Conservation (phyloP, 768 basidiomycete genomes). For the Lactarius deliciosus region DNA sequence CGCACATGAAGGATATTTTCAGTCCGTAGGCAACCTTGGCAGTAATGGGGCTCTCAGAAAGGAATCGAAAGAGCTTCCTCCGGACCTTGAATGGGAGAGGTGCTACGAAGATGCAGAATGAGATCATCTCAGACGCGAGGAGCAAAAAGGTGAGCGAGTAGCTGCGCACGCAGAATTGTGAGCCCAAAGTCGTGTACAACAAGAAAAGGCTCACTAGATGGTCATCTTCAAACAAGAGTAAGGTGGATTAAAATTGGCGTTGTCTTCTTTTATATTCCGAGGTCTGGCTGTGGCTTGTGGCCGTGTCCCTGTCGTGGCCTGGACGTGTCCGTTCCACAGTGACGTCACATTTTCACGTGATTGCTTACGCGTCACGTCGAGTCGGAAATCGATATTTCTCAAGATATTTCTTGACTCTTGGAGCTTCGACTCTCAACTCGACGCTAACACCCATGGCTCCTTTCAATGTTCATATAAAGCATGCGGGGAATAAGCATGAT, state of each 20-base stretch:
- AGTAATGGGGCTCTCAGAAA: constrained; percentile 64
- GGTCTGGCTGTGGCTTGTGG: neutral
- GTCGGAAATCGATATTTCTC: neutral
- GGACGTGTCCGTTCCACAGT: neutral
- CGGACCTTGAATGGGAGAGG: constrained; percentile 79
- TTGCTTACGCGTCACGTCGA: constrained; percentile 18
- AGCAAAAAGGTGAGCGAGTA: constrained; percentile 81
- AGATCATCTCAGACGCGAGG: constrained; percentile 80
- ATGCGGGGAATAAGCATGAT: constrained; percentile 77
- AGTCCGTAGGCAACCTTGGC: constrained; percentile 88
- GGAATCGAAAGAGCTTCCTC: constrained; percentile 69
- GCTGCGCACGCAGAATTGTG: constrained; percentile 39
- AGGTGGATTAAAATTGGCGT: neutral
- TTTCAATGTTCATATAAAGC: constrained; percentile 81
- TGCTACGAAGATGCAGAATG: constrained; percentile 80
- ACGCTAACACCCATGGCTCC: constrained; percentile 52
- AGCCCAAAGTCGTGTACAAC: neutral
- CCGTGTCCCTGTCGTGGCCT: neutral
- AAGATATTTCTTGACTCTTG: neutral
- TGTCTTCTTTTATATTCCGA: neutral
- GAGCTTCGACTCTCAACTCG: constrained; percentile 3
- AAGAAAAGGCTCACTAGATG: constrained; percentile 41
- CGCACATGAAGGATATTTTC: constrained; percentile 93
- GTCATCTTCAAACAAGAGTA: constrained; percentile 41
- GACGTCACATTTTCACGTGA: constrained; percentile 18